These are phyloP conservation scores for Boletus rufocinnamomeus DNA, from an alignment of 768 basidiomycete genomes.

Conservation along the genomic window DNA sequence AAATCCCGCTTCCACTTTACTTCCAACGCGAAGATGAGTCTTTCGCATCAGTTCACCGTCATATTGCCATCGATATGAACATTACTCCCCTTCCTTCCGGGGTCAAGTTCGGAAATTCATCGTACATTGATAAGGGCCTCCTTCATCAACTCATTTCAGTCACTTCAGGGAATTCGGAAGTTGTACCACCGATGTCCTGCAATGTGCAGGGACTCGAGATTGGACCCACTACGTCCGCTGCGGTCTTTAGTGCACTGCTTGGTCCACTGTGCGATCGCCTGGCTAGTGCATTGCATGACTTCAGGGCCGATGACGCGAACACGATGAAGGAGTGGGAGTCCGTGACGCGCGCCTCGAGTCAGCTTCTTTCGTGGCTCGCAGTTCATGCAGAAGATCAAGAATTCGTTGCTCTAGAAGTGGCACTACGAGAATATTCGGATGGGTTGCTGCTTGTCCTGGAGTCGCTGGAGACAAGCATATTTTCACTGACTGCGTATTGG, in stretches of 20 bases:
- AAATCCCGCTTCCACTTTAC: constrained; percentile 17
- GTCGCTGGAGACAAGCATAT: constrained; percentile 35
- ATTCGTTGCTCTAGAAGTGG: constrained; percentile 29
- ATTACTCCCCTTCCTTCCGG: constrained; percentile 53
- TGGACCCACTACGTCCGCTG: constrained; percentile 42
- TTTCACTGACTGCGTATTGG: constrained; percentile 57
- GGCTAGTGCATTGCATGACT: constrained; percentile 39
- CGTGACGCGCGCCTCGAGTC: constrained; percentile 43
- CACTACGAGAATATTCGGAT: constrained; percentile 40
- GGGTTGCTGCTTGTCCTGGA: constrained; percentile 42
- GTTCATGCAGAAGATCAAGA: constrained; percentile 38
- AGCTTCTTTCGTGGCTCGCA: constrained; percentile 49
- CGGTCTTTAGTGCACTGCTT: constrained; percentile 46
- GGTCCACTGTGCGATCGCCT: constrained; percentile 50
- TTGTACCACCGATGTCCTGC: constrained; percentile 33
- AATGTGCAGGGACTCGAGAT: constrained; percentile 45
- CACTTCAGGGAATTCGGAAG: constrained; percentile 31
- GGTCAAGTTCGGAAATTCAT: constrained; percentile 48
- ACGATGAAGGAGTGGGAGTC: constrained; percentile 41
- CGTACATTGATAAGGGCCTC: constrained; percentile 61
- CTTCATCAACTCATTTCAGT: constrained; percentile 57
- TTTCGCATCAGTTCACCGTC: constrained; percentile 10
- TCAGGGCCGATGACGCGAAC: constrained; percentile 27
- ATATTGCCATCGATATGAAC: constrained; percentile 50
- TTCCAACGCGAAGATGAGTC: constrained; percentile 16